Conservation (phyloP, 345 rosid species). For the Bretschneidera sinensis region DNA sequence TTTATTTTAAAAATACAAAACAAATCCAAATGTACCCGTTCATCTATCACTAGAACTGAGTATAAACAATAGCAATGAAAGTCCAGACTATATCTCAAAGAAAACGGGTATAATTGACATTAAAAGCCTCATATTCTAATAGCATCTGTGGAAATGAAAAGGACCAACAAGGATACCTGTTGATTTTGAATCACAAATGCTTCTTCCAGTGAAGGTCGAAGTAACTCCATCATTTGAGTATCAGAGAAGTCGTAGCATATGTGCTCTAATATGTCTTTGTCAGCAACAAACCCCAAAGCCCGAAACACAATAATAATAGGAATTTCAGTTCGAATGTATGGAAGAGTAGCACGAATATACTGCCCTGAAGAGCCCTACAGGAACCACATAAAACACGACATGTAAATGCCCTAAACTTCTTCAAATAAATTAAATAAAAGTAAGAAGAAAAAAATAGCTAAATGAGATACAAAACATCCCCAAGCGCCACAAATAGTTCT, state of each 20-base stretch:
- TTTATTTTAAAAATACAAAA: too few species aligned
- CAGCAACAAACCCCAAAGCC: constrained; percentile 96
- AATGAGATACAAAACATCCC: background rate
- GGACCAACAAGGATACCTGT: constrained; percentile 41
- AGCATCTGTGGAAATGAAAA: too few species aligned
- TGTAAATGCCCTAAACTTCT: constrained; percentile 6
- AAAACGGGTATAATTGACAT: background rate
- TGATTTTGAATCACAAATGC: constrained; percentile 98
- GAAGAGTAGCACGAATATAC: constrained; percentile 91
- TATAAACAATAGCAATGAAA: background rate
- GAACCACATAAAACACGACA: background rate
- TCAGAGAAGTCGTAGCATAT: constrained; percentile 87
- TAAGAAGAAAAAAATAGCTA: background rate
- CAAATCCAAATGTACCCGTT: too few species aligned
- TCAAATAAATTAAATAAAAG: background rate
- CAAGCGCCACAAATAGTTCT: constrained; percentile 5
- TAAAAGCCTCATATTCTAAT: background rate
- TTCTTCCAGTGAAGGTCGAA: constrained; percentile 94
- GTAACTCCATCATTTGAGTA: constrained; percentile 97
- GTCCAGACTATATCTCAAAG: background rate
- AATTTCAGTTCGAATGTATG: constrained; percentile 93
- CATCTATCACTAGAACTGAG: too few species aligned
- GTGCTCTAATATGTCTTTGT: constrained; percentile 90
- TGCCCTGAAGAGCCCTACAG: constrained; percentile 96
- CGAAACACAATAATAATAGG: constrained; percentile 97